Base-by-base conservation (phyloP, 192 early-diverging fungal species). In the Rhizoclosmatium globosum region DNA sequence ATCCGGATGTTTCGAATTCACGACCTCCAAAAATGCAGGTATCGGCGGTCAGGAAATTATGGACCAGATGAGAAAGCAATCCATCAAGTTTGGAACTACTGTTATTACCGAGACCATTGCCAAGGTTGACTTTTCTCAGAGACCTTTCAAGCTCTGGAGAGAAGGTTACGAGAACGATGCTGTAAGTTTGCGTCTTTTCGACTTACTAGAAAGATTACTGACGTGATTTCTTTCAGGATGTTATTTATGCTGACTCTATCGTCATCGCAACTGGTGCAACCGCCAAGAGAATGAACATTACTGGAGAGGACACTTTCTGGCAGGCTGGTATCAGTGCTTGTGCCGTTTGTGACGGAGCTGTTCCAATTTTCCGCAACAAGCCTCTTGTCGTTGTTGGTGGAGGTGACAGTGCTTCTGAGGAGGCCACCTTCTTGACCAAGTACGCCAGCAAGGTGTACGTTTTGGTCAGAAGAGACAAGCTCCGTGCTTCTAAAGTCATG, bases 281-380 rank as follows among this genome's bases (percentile, higher is more conserved):
- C n/a, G 98, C 98, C 68, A 97, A 95, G 87, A 89, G 98, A 67
- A 79, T 90, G 85, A 21, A 89, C 83, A 94, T 98, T 71, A 87
- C 90, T 46, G 97, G 97, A 70, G 97, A 98, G 81, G 97, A 97
- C 58, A 86, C 72, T 21, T 97, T 94, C 89, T 98, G 98, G 98
- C 96, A 99, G 85, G 92, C 92, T n/a, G 98, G 98, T 77, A 99
- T 99, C 85, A 96, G 95, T 69, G 98, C 98, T 4, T 99, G 98
- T 79, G 98, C 98, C 65, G 98, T 99, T 58, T 99, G 98, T 86
- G 98, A 99, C 83, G 98, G 97, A 78, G 95, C 97, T 59, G 95
- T 94, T 21, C 98, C 98, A 21, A 96, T 98, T 75, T 99, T 98
- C 91, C 91, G 95, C 77, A 94, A 97, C 82, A 96, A 97, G 87